Evolutionary conservation across 352 stramenopile species (phyloP).

Genomic region (Pelagophyceae sp.): DNA sequence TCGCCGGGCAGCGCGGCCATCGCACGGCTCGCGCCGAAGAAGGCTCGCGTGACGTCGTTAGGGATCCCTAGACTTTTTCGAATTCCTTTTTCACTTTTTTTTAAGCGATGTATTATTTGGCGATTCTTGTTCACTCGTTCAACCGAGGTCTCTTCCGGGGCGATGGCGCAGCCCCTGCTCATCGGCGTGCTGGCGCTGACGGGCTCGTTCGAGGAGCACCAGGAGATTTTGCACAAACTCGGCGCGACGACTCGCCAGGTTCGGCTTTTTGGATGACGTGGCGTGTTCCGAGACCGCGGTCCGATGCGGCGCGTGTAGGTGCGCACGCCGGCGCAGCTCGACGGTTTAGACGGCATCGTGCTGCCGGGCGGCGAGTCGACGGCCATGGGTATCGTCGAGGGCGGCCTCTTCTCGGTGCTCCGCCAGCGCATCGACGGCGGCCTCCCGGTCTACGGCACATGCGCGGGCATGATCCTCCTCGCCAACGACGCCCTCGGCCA

Average conservation of each 20-base stretch:
- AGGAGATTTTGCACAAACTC: constrained; percentile 61
- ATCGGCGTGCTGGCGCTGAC: constrained; percentile 73
- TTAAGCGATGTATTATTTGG: no score
- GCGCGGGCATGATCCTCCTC: constrained; percentile 92
- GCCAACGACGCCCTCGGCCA: constrained; percentile 67
- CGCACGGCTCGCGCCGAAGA: no score
- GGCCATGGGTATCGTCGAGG: constrained; percentile 79
- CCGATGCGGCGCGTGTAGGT: constrained; percentile 47
- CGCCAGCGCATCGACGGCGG: neutral
- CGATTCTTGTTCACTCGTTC: no score
- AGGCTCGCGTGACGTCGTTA: no score
- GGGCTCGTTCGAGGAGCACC: constrained; percentile 72
- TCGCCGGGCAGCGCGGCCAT: no score
- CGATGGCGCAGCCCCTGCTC: neutral
- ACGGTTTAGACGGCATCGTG: constrained; percentile 74
- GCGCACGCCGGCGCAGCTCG: constrained; percentile 56
- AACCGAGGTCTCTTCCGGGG: no score
- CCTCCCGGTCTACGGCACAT: constrained; percentile 73
- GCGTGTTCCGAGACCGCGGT: neutral
- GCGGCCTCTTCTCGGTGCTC: constrained; percentile 43
- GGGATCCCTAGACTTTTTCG: no score
- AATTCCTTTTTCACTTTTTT: no score
- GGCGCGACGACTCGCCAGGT: constrained; percentile 32
- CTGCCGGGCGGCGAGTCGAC: constrained; percentile 88
- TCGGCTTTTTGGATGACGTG: constrained; percentile 24